Evolutionary conservation across 2,329 filamentous ascomycete species (phyloP).

Genomic region (Alternaria ventricosa): DNA sequence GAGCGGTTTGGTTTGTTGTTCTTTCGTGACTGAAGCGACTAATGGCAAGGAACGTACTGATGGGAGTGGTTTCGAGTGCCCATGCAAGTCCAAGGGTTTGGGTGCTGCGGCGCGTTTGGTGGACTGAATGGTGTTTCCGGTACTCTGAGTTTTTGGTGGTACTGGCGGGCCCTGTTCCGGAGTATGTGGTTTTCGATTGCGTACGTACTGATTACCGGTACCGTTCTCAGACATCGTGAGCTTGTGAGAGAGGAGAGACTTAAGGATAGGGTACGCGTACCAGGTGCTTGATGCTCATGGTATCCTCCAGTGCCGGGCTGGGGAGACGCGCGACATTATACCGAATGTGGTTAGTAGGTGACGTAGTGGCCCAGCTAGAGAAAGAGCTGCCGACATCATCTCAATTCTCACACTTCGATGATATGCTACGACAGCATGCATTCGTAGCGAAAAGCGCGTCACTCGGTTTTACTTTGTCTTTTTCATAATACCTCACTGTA

Average conservation of each 20-base stretch:
- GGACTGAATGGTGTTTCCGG: background rate
- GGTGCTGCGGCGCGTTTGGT: background rate
- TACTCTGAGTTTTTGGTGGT: background rate
- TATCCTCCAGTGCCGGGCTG: background rate
- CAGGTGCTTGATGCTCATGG: background rate
- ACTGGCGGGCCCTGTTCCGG: background rate
- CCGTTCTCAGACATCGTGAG: background rate
- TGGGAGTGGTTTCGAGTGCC: slow-evolving; percentile 1
- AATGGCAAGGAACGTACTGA: background rate
- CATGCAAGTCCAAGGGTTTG: background rate
- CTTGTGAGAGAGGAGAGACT: background rate
- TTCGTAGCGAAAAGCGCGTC: no score
- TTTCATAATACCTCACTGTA: rapidly evolving
- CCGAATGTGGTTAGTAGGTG: background rate
- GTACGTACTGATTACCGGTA: background rate
- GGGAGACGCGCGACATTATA: background rate
- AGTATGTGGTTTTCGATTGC: background rate
- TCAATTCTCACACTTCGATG: background rate
- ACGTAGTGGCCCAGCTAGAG: background rate
- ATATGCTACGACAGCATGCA: background rate
- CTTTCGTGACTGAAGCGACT: no score
- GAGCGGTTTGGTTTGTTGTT: background rate
- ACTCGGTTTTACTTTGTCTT: background rate
- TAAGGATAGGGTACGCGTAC: rapidly evolving
- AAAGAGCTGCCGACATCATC: background rate